phyloP scores from a whole-genome alignment of 1,139 yeast species.

The Eremothecium cymbalariae region DNA sequence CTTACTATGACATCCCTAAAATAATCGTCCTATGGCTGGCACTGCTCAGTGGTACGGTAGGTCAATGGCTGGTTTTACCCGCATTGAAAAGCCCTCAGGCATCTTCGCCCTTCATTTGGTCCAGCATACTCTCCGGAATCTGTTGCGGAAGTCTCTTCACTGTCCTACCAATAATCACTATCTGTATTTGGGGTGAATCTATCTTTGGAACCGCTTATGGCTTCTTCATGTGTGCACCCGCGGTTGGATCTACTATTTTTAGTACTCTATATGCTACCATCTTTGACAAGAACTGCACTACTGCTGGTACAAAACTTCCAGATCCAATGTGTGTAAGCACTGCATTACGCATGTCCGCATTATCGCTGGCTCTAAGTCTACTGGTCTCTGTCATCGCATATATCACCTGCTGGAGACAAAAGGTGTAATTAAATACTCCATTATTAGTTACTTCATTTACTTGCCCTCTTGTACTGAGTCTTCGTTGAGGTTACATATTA shows the following conservation, averaged over 20 bases:
- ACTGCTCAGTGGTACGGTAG: conserved; percentile 39
- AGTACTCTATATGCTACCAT: conserved; percentile 65
- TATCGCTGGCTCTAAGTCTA: neutral
- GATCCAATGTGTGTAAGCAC: conserved; percentile 2
- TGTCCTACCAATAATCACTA: conserved; percentile 71
- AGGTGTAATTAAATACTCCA: neutral
- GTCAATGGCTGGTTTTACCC: conserved; percentile 33
- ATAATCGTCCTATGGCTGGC: conserved; percentile 40
- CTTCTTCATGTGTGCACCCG: conserved; percentile 82
- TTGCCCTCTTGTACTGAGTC: no score
- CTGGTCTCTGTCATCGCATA: conserved; percentile 2
- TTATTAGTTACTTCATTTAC: no score
- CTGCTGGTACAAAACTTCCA: neutral
- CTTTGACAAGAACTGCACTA: conserved; percentile 40
- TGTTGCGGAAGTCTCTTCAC: conserved; percentile 83
- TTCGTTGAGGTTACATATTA: no score
- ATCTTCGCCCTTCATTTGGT: conserved; percentile 31
- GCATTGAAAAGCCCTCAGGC: conserved; percentile 11
- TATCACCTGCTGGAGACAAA: neutral
- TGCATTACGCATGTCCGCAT: neutral
- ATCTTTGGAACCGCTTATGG: conserved; percentile 94
- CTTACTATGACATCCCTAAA: conserved; percentile 33
- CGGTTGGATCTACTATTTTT: conserved; percentile 65
- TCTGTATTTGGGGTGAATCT: conserved; percentile 83
- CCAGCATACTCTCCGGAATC: conserved; percentile 55